phyloP scores from a whole-genome alignment of 2,329 filamentous ascomycete genomes.

The Myriosclerotinia scirpicola region DNA sequence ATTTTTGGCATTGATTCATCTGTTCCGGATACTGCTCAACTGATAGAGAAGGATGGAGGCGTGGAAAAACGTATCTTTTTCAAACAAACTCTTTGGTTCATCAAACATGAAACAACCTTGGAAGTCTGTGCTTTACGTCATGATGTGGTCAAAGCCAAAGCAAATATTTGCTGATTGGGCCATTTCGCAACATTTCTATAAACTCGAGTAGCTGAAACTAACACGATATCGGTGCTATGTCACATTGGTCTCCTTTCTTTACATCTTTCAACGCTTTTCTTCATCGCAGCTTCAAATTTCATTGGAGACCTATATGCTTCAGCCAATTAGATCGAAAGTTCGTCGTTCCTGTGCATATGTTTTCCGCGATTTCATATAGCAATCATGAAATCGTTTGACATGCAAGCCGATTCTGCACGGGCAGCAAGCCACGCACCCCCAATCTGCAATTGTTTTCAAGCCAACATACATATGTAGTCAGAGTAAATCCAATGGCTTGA shows the following conservation, averaged over 20 bases:
- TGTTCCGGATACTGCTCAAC: not conserved
- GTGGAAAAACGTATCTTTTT: not conserved
- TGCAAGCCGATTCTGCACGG: constrained; percentile 15
- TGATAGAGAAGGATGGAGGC: not conserved
- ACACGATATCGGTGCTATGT: constrained; percentile 17
- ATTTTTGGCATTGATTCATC: constrained; percentile 3
- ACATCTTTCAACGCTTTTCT: not conserved
- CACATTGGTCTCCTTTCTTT: not conserved
- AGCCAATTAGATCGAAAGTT: constrained; percentile 12
- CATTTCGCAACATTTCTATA: not conserved
- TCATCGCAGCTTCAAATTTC: not conserved
- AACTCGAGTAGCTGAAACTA: constrained; percentile 12
- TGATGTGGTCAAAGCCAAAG: not conserved
- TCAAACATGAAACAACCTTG: constrained; percentile 7
- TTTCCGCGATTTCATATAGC: constrained; percentile 6
- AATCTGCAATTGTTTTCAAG: not conserved
- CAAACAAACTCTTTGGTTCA: constrained; percentile 10
- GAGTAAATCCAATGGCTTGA: constrained; percentile 1
- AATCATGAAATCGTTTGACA: not conserved
- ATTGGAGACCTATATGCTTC: not conserved
- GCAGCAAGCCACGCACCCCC: constrained; percentile 12
- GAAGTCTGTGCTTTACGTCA: not conserved
- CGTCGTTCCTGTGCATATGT: constrained; percentile 3
- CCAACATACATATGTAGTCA: constrained; percentile 18
- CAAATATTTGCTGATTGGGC: not conserved